Evolutionary conservation across 2,329 filamentous ascomycete genomes (phyloP), one percentile per base, ranked within the genome.

Genomic region (Juglanconis sp.): DNA sequence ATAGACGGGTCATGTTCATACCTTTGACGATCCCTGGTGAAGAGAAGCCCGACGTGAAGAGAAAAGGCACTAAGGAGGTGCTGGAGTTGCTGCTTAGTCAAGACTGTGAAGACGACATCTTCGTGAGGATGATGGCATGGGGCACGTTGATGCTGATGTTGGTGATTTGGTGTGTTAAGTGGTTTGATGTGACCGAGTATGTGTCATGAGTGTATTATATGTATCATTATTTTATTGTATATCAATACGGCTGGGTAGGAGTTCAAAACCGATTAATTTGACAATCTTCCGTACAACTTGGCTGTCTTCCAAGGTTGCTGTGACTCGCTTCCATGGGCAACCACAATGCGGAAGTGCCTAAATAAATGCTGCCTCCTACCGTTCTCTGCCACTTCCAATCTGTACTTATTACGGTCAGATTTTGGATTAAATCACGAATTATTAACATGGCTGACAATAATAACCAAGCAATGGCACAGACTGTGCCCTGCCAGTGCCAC

Each of bases 91-190:
- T 46, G 5, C 36, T 57, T 3, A 53, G 46, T 35, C 49, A 56
- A 6, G 7, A 30, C 8, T 49, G 13, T 8, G 49, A 40, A 15
- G 61, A 62, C 4, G 60, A 60, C 32, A 55, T 60, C n/a, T 60
- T 63, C 24, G 61, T 60, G 38, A 40, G 35, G n/a, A 63, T 63
- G 61, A 54, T 63, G 54, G 53, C 38, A 38, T 54, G 46, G 51
- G 61, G 57, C 17, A 36, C 47, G n/a, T 13, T 54, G 2, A 13
- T 56, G 17, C 48, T 63, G 32, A 30, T 40, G 31, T 10, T 60
- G 36, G 49, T 54, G 34, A 40, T 63, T 42, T 54, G 53, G 34
- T 63, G 53, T 40, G 34, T 63, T 31, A 57, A 59, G 44, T 46
- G 54, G 35, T 24, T 50, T 30, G 61, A 63, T 53, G 50, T 51